Conservation (phyloP, 2,329 filamentous ascomycete genomes). For the Blumeriella jaapii region DNA sequence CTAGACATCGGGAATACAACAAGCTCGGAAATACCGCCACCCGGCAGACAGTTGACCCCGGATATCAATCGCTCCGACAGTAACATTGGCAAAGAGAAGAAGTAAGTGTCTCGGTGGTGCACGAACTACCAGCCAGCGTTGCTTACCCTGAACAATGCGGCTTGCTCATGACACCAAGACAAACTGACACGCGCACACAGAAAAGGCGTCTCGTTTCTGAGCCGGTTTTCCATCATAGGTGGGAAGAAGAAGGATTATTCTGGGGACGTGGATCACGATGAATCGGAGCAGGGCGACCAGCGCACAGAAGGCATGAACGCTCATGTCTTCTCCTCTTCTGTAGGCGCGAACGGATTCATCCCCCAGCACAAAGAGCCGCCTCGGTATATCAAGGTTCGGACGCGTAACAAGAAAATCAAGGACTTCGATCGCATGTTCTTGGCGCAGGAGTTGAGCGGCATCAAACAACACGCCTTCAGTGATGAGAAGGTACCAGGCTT, state of each 20-base stretch:
- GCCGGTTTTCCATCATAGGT: constrained; percentile 63
- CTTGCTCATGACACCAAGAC: constrained; percentile 12
- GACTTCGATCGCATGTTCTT: constrained; percentile 85
- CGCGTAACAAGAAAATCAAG: constrained; percentile 67
- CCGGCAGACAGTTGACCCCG: constrained; percentile 29
- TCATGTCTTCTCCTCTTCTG: constrained; percentile 66
- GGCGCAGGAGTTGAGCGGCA: constrained; percentile 75
- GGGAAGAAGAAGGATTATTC: constrained; percentile 57
- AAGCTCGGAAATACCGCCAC: constrained; percentile 18
- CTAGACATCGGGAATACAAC: constrained; percentile 16
- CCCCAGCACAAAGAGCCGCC: constrained; percentile 82
- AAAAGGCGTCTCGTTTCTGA: constrained; percentile 84
- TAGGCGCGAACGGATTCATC: constrained; percentile 61
- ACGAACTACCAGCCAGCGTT: constrained; percentile 4
- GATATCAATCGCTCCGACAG: constrained; percentile 23
- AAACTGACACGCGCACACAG: constrained; percentile 33
- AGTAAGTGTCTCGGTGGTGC: constrained; percentile 35
- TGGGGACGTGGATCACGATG: constrained; percentile 44
- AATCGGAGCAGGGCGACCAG: constrained; percentile 55
- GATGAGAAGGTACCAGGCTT: constrained; percentile 23
- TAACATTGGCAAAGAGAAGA: constrained; percentile 45
- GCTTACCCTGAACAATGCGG: constrained; percentile 14
- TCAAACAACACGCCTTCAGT: constrained; percentile 29
- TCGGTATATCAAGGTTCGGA: constrained; percentile 76
- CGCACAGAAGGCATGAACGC: constrained; percentile 75